phyloP scores from a whole-genome alignment of 495 filamentous ascomycete genomes.

The Hypoxylon lienhwacheense region DNA sequence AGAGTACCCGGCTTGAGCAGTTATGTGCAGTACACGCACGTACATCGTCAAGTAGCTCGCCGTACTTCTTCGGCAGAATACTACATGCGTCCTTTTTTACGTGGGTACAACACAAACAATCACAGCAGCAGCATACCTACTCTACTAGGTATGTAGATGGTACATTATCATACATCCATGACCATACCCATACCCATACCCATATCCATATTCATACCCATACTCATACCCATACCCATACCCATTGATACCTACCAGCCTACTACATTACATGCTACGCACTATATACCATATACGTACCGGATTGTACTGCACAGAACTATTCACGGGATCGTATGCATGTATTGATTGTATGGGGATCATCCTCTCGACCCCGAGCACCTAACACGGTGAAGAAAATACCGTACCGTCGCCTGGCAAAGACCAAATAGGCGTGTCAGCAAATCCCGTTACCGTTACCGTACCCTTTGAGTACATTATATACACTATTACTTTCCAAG shows the following conservation, averaged over 20 bases:
- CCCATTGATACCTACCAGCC: too few species aligned
- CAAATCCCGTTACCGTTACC: constrained; percentile 25
- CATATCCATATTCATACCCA: too few species aligned
- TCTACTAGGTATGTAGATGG: too few species aligned
- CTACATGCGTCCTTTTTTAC: constrained; percentile 15
- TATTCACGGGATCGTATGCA: not conserved
- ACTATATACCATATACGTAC: not conserved
- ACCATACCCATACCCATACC: too few species aligned
- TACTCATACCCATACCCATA: too few species aligned
- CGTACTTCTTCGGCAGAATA: constrained; percentile 4
- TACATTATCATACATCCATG: not conserved
- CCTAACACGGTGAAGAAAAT: constrained; percentile 20
- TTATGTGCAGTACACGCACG: constrained; percentile 25
- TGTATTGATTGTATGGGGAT: not conserved
- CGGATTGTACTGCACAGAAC: not conserved
- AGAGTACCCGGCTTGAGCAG: constrained; percentile 11
- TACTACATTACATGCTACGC: too few species aligned
- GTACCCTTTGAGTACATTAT: not conserved
- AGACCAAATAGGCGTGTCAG: constrained; percentile 14
- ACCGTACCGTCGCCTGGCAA: constrained; percentile 16
- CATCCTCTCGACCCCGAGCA: constrained; percentile 8
- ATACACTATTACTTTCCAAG: not conserved
- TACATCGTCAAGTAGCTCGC: constrained; percentile 17
- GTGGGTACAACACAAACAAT: too few species aligned
- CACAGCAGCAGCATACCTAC: too few species aligned